Conservation (phyloP, 1,284 basidiomycete species). For the Boletus hoseneyae region DNA sequence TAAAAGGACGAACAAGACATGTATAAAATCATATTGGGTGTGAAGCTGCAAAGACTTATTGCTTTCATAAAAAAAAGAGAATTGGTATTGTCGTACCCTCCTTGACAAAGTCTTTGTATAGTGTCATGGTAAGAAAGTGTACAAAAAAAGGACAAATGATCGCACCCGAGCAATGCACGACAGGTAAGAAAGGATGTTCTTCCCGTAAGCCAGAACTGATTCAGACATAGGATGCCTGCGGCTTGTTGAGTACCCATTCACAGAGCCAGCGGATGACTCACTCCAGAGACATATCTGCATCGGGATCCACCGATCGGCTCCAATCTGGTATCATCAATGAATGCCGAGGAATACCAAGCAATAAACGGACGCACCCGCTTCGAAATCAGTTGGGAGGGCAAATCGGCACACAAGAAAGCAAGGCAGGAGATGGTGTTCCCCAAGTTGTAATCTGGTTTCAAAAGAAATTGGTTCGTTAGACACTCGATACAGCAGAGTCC, state of each 20-base stretch:
- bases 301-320: constrained; percentile 54
- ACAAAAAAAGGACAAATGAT: not conserved
- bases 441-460: not conserved
- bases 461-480: not conserved
- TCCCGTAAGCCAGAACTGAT: constrained; percentile 1
- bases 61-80: not conserved
- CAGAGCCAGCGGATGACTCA: constrained; percentile 28
- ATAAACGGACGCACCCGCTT: not conserved
- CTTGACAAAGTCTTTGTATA: constrained; percentile 5
- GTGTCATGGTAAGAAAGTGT: constrained; percentile 3
- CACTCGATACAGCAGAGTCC: no score
- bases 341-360: not conserved
- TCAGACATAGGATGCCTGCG: not conserved
- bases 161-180: constrained; percentile 1
- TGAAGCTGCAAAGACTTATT: constrained; percentile 44
- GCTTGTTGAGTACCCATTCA: constrained; percentile 25
- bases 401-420: not conserved
- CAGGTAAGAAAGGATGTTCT: not conserved
- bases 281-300: constrained; percentile 39
- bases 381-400: not conserved
- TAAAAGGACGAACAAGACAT: constrained; percentile 34
- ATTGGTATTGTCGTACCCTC: not conserved
- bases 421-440: not conserved
- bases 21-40: constrained; percentile 45
- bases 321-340: not conserved